Conservation (phyloP, 73 alveolate genomes). For the Paramecium sonneborni region DNA sequence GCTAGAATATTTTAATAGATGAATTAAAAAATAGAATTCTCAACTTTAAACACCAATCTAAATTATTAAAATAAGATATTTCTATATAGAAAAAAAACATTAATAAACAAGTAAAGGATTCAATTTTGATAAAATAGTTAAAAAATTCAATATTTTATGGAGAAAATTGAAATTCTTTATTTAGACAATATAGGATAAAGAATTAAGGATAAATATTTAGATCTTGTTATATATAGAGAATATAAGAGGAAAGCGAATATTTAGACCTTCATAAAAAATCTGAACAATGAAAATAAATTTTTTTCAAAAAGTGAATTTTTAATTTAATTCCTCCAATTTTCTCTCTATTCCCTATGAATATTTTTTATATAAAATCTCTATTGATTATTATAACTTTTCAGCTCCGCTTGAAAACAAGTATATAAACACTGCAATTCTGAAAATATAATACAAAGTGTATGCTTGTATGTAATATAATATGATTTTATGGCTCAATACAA, state of each 20-base stretch:
- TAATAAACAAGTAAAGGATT: not conserved
- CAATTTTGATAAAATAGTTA: not conserved
- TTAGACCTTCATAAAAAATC: conserved; percentile 22
- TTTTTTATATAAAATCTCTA: not conserved
- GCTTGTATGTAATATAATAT: not conserved
- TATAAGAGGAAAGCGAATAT: not conserved
- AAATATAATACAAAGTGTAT: not conserved
- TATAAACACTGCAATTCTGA: not conserved
- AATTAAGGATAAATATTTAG: not conserved
- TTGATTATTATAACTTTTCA: not conserved
- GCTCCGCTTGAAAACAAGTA: conserved; percentile 1
- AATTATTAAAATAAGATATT: not conserved
- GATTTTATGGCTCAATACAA: not conserved
- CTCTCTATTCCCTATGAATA: not conserved
- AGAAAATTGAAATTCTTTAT: not conserved
- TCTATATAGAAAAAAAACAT: not conserved
- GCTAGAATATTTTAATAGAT: not conserved
- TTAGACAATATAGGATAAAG: not conserved
- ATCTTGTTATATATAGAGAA: not conserved
- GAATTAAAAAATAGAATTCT: conserved; percentile 32
- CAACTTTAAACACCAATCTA: not conserved
- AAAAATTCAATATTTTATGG: not conserved
- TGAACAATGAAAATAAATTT: not conserved
- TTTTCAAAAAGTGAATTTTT: not conserved
- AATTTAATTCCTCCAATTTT: not conserved